Percentiles rank a stretch among this genome's conserved stretches.
Conservation (phyloP, 176 grass and related monocot species). For the Musa beccarii region DNA sequence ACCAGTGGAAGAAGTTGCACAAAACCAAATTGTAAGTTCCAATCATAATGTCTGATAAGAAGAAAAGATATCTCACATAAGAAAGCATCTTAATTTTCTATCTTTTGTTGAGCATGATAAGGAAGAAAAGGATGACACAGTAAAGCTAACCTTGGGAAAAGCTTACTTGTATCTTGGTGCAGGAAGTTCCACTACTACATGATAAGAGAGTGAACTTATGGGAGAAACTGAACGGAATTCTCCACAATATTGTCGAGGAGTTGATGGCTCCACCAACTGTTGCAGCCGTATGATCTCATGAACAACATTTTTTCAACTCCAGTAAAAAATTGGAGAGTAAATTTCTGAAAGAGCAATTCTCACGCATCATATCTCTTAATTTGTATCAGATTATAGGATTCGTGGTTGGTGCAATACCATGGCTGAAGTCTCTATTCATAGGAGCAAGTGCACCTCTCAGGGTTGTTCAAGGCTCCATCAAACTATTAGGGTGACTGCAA, state of each 20-base stretch:
- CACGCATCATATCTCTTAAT: constrained; percentile 8
- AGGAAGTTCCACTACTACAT: constrained; percentile 48
- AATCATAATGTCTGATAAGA: background rate
- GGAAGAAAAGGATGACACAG: background rate
- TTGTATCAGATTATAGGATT: constrained; percentile 11
- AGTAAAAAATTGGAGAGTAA: background rate
- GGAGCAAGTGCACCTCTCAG: constrained; percentile 35
- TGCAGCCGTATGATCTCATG: background rate
- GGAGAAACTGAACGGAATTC: constrained; percentile 28
- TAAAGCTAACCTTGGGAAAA: background rate
- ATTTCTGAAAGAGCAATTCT: background rate
- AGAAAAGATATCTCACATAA: background rate
- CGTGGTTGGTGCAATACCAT: constrained; percentile 31
- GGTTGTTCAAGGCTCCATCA: constrained; percentile 38
- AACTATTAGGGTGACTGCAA: constrained; percentile 6
- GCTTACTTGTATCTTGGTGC: constrained; percentile 2
- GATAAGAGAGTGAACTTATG: constrained; percentile 38
- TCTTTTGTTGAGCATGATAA: background rate
- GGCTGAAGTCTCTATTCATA: constrained; percentile 40
- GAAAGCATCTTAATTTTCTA: background rate
- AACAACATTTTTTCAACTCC: background rate
- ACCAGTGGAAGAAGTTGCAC: constrained; percentile 13
- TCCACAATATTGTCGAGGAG: constrained; percentile 17
- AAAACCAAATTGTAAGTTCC: constrained; percentile 50
- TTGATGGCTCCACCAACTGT: constrained; percentile 14